Conservation (phyloP, 176 grass and related monocot species). For the Carex parvula region DNA sequence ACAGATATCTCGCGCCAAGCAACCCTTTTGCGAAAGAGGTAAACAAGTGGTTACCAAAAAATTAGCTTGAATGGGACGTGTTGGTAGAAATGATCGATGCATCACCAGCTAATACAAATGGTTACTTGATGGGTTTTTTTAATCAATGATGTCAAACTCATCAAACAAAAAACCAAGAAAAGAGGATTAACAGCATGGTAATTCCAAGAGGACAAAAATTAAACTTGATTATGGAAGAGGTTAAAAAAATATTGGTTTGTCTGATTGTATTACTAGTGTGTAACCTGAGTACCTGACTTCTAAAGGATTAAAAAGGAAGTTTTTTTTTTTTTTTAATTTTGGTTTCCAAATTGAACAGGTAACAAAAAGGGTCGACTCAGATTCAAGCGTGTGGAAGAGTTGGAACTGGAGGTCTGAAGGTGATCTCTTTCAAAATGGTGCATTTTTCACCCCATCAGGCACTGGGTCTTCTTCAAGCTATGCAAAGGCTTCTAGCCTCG, state of each 20-base stretch:
- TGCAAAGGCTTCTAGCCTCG: conserved; percentile 43
- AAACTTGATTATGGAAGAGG: not conserved
- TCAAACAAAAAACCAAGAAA: not conserved
- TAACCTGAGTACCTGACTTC: not conserved
- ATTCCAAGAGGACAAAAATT: not conserved
- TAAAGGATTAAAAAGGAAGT: not conserved
- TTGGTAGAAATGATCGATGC: not conserved
- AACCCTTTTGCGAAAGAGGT: conserved; percentile 42
- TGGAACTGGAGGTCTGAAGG: conserved; percentile 54
- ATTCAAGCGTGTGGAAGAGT: conserved; percentile 24
- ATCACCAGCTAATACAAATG: not conserved
- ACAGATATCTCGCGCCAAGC: conserved; percentile 38
- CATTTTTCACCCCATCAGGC: conserved; percentile 45
- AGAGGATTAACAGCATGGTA: not conserved
- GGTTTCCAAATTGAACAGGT: conserved; percentile 24
- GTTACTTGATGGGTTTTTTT: not conserved
- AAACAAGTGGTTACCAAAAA: not conserved
- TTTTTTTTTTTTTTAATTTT: not conserved
- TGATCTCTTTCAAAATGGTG: conserved; percentile 39
- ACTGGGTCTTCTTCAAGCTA: conserved; percentile 36
- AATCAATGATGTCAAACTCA: not conserved
- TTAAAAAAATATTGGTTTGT: not conserved
- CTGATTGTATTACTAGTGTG: not conserved
- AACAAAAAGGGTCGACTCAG: conserved; percentile 36
- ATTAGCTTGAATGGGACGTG: not conserved